Conservation (phyloP, 177 flowering plant genomes). For the Vitis hybrid region DNA sequence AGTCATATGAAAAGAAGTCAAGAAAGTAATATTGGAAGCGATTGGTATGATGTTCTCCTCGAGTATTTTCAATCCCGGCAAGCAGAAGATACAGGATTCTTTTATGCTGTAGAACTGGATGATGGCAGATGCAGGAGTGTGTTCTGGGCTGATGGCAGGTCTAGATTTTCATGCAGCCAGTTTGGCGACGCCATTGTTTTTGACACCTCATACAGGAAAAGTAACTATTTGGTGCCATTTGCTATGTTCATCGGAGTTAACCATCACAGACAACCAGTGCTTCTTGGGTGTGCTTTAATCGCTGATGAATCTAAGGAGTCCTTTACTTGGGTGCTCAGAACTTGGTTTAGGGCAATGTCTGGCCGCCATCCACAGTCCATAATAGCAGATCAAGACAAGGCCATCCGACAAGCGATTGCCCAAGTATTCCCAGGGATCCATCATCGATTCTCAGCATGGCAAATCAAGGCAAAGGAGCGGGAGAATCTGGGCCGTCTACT, state of each 20-base stretch:
- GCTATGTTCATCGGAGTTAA: conserved; percentile 63
- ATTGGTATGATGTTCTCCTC: conserved; percentile 52
- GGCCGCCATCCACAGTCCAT: conserved; percentile 50
- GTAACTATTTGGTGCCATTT: conserved; percentile 42
- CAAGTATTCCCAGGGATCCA: conserved; percentile 48
- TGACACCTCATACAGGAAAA: conserved; percentile 52
- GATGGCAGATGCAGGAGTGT: conserved; percentile 46
- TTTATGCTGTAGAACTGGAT: conserved; percentile 47
- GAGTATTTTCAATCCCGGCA: conserved; percentile 60
- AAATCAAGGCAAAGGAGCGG: conserved; percentile 42
- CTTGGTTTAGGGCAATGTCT: conserved; percentile 62
- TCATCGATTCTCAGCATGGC: conserved; percentile 60
- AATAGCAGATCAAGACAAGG: conserved; percentile 60
- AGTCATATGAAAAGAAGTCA: conserved; percentile 20
- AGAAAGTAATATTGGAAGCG: conserved; percentile 42
- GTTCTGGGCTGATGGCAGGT: conserved; percentile 70
- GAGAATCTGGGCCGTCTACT: conserved; percentile 32
- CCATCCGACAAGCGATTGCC: conserved; percentile 46
- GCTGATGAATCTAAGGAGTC: conserved; percentile 54
- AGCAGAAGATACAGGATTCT: conserved; percentile 61
- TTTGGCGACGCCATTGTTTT: conserved; percentile 58
- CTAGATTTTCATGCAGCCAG: conserved; percentile 53
- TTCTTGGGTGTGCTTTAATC: conserved; percentile 62
- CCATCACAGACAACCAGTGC: conserved; percentile 60
- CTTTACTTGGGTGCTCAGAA: conserved; percentile 51